Base-by-base conservation (phyloP, 1,284 basidiomycete genomes). In the Tilletia walkeri region DNA sequence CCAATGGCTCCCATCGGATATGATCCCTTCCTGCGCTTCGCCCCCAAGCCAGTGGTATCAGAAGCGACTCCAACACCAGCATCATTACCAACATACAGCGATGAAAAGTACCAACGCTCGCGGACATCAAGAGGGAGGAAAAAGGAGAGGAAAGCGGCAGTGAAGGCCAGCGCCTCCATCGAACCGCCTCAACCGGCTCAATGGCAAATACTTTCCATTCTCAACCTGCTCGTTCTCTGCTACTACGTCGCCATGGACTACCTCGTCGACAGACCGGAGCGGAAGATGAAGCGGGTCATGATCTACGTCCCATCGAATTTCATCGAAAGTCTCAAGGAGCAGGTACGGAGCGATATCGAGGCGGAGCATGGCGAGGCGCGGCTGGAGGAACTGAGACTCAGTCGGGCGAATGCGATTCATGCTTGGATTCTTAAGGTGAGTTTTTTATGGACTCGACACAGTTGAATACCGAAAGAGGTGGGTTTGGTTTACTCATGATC, bases 211-310 rank as follows among this genome's bases (percentile, higher is more conserved):
- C 59, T 63, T 7, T 34, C 34, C 36, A 6, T 63, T 1, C 14
- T 38, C 4, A 18, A n/a, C 36, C 7, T 63, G 30, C 30, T 63
- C 36, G 36, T 63, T 9, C 36, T 63, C 34, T 6, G 30, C 14
- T 63, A 18, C 12, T 39, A 63, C 59, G 7, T 39, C 34, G 59
- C 34, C 3, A 36, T 18, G 12, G 59, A 63, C 59, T 63, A 39
- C 59, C 18, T 63, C 59, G 12, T 63, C 59, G 59, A 63, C 38
- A 10, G 59, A 16, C 59, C 59, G 12, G 59, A 38, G 59, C 30
- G 36, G 4, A 63, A 63, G 59, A 63, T 63, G 59, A 38, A 41
- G 10, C 59, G 59, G 59, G 59, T 63, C 30, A 63, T 63, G 59
- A 63, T 63, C 38, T 63, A 38, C n/a, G 34, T 63, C 16, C 59